phyloP scores from a whole-genome alignment of 2,329 filamentous ascomycete genomes.

The Aureobasidium sp. region DNA sequence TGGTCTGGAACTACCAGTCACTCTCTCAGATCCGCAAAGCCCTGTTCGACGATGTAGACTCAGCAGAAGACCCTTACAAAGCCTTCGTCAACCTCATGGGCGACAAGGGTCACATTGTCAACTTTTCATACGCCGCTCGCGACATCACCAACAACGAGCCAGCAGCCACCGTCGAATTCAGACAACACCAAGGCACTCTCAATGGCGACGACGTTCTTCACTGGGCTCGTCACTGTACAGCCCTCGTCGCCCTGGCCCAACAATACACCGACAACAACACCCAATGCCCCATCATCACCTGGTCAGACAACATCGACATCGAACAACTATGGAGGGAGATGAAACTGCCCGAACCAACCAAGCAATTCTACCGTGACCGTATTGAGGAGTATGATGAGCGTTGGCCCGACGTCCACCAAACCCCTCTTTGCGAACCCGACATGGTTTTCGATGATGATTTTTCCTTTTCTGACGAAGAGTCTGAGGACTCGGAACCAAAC shows the following conservation, averaged over 20 bases:
- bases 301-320: constrained; percentile 18
- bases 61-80: background rate
- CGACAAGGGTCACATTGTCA: constrained; percentile 14
- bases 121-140: constrained; percentile 16
- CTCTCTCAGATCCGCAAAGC: constrained; percentile 11
- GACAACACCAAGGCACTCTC: constrained; percentile 18
- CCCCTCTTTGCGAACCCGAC: constrained; percentile 2
- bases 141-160: constrained; percentile 3
- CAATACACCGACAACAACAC: constrained; percentile 11
- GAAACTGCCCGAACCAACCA: constrained; percentile 17
- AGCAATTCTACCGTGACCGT: constrained; percentile 15
- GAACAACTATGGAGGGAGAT: constrained; percentile 20
- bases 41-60: constrained; percentile 15
- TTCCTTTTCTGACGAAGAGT: background rate
- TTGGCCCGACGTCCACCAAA: background rate
- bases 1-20: constrained; percentile 2
- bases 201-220: constrained; percentile 13
- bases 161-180: constrained; percentile 19
- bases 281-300: constrained; percentile 12
- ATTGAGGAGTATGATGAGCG: constrained; percentile 1
- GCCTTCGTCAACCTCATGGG: constrained; percentile 14
- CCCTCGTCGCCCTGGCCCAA: constrained; percentile 17
- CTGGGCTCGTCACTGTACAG: constrained; percentile 18
- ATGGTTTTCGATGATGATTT: background rate
- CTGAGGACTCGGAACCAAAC: background rate